Base-by-base conservation (phyloP, 129 eudicot genomes). In the Flaveria ramosissima region DNA sequence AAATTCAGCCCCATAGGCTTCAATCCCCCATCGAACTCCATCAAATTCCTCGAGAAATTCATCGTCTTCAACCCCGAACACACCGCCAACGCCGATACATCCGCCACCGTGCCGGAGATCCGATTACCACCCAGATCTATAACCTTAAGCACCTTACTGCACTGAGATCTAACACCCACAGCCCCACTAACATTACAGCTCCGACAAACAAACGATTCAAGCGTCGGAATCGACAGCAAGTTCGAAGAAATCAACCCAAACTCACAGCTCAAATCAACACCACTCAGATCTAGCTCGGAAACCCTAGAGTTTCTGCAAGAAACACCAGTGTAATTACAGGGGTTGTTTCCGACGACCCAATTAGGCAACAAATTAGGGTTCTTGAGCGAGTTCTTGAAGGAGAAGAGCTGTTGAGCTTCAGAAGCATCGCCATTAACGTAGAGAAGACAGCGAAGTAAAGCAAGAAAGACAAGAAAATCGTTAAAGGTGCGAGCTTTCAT, bases 91-190 rank as follows among this genome's bases (percentile, higher is more conserved):
- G 26, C 9, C 0, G 82, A 65, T 68, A 93, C 16, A 77, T 83
- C 96, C n/a, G 85, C 46, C 27, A 85, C 50, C 45, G 96, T 82
- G 6, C 98, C 98, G 9, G 91, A 82, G 72, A 93, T 78, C 62
- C 78, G 75, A 74, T 93, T 93, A 1, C 46, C 86, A 15, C 90
- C 76, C 75, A 93, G 97, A 86, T 93, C 98, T 78, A 93, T 15
- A 14, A 73, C 50, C 3, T 14, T 51, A 51, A 93, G 73, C 1
- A 72, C 76, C 26, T 79, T 36, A 30, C 85, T 78, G 52, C 97
- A 90, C 57, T 52, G 60, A 80, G 86, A 74, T 84, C 87, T 83
- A 17, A 84, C 70, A 1, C 74, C 4, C 2, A 93, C 26, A 21
- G 62, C 6, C 6, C 98, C 98, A 50, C 86, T 70, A 55, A 93